phyloP scores from a whole-genome alignment of 345 rosid species.

The Lenwebbia sp. region DNA sequence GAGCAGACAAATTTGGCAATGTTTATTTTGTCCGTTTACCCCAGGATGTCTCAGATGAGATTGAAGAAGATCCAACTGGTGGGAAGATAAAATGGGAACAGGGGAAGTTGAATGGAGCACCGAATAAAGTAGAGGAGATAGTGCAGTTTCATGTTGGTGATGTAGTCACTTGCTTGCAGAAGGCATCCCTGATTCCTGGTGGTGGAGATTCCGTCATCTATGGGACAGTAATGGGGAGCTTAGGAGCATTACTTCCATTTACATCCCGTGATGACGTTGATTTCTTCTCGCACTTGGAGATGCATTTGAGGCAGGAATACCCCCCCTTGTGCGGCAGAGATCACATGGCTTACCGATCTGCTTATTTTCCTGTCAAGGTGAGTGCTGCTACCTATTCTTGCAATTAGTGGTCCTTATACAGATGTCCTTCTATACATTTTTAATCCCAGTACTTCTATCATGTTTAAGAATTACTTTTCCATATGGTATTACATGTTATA shows the following conservation, averaged over 20 bases:
- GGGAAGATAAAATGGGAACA: conserved; percentile 99
- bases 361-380: conserved; percentile 97
- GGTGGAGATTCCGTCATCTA: conserved; percentile 84
- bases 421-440: not conserved
- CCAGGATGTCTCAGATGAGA: conserved; percentile 94
- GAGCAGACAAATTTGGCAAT: conserved; percentile 95
- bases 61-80: conserved; percentile 96
- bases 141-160: conserved; percentile 95
- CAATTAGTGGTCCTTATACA: not conserved
- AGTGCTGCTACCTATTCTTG: not conserved
- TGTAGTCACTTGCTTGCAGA: conserved; percentile 72
- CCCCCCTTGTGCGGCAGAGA: conserved; percentile 94
- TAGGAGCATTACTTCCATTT: conserved; percentile 89
- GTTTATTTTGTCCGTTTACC: conserved; percentile 77
- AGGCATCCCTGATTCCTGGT: conserved; percentile 88
- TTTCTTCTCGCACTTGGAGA: conserved; percentile 95
- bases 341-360: conserved; percentile 91
- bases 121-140: conserved; percentile 90
- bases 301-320: conserved; percentile 94
- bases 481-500: too few relatives aligned
- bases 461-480: too few relatives aligned
- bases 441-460: too few relatives aligned
- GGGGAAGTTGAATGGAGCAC: conserved; percentile 95
- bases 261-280: conserved; percentile 93
- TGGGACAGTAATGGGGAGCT: conserved; percentile 93